A percentile compares a stretch with the other conserved stretches of the same genome.
Evolutionary conservation across 106 monocot species (phyloP).

Genomic region (Amphibolis antarctica): DNA sequence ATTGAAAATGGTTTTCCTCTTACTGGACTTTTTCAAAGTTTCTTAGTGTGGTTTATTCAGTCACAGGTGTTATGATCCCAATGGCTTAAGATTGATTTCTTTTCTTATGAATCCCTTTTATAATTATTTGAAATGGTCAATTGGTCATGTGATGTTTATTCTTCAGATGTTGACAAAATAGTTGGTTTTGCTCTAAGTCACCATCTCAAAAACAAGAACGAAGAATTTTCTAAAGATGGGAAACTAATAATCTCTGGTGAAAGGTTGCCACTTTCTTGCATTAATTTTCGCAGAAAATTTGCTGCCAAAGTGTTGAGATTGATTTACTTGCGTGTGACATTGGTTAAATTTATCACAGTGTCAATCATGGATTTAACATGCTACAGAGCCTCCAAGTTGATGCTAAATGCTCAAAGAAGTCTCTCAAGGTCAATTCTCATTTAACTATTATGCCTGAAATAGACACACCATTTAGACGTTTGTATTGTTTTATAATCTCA

Average conservation of each 20-base stretch:
- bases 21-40: too few species aligned
- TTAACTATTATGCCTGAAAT: not conserved
- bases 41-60: too few species aligned
- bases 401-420: conserved; percentile 17
- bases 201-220: conserved; percentile 36
- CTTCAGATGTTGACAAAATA: conserved; percentile 77
- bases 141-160: not conserved
- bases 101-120: too few species aligned
- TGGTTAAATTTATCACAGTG: conserved; percentile 6
- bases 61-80: too few species aligned
- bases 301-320: not conserved
- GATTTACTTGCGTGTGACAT: not conserved
- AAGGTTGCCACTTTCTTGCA: conserved; percentile 30
- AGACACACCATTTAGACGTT: too few species aligned
- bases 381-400: conserved; percentile 20
- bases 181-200: conserved; percentile 87
- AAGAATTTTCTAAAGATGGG: conserved; percentile 26
- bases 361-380: conserved; percentile 18
- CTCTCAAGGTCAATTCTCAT: conserved; percentile 16
- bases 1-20: too few species aligned
- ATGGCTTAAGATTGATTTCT: too few species aligned
- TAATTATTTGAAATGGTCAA: too few species aligned
- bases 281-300: not conserved
- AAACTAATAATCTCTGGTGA: conserved; percentile 62
- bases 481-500: not conserved